phyloP scores from a whole-genome alignment of 2,329 filamentous ascomycete genomes.

The Claviceps sp. region DNA sequence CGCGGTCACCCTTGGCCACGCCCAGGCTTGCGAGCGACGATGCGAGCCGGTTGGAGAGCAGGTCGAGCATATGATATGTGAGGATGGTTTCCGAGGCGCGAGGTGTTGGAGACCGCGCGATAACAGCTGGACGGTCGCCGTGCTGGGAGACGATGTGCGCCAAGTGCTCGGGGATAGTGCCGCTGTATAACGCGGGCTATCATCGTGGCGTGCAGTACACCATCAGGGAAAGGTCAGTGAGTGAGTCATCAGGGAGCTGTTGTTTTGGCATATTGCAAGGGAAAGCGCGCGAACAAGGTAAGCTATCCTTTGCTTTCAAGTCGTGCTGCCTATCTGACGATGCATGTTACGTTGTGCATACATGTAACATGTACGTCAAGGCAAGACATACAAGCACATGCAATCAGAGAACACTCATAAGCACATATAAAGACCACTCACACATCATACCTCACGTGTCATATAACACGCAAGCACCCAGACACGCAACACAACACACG shows the following conservation, averaged over 20 bases:
- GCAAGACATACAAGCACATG: no score
- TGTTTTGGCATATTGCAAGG: no score
- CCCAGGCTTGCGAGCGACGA: slow-evolving; percentile 55
- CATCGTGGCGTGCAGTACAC: background rate
- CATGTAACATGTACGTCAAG: no score
- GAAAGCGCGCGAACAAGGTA: no score
- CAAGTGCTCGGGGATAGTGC: slow-evolving; percentile 64
- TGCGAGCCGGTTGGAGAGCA: slow-evolving; percentile 62
- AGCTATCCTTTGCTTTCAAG: no score
- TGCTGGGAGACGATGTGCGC: slow-evolving; percentile 46
- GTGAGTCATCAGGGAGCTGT: no score
- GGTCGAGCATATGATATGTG: slow-evolving; percentile 65
- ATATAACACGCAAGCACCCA: background rate
- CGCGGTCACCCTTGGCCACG: slow-evolving; percentile 68
- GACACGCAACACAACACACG: background rate
- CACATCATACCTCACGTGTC: no score
- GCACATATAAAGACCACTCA: background rate
- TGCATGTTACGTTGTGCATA: no score
- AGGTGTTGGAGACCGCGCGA: slow-evolving; percentile 34
- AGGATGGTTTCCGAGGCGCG: slow-evolving; percentile 41
- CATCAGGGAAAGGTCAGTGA: background rate
- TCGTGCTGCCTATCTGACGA: no score
- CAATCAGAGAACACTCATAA: background rate
- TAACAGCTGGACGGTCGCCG: slow-evolving; percentile 50
- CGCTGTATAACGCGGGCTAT: slow-evolving; percentile 51